Conservation (phyloP, 2,329 filamentous ascomycete species). For the Alternaria triticina region DNA sequence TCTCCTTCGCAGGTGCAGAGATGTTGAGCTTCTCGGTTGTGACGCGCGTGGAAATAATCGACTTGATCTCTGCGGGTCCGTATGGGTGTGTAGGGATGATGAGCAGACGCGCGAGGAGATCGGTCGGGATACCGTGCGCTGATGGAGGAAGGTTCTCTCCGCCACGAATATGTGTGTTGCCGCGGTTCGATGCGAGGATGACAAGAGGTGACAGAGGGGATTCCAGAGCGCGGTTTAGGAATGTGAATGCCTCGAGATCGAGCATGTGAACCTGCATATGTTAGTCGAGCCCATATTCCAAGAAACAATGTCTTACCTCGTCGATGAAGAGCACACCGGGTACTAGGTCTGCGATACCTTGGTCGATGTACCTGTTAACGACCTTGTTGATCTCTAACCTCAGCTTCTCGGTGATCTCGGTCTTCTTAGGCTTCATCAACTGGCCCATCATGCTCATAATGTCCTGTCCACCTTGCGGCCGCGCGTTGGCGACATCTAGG, state of each 20-base stretch:
- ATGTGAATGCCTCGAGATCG: conserved; percentile 98
- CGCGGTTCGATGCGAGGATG: conserved; percentile 95
- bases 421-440: conserved; percentile 99
- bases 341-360: conserved; percentile 96
- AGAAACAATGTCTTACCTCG: conserved; percentile 67
- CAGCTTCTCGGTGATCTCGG: conserved; percentile 98
- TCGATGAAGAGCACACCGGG: conserved; percentile 98
- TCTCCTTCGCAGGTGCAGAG: conserved; percentile 82
- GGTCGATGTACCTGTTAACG: conserved; percentile 98
- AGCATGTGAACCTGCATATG: conserved; percentile 89
- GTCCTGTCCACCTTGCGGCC: conserved; percentile 96
- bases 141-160: conserved; percentile 69
- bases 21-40: conserved; percentile 82
- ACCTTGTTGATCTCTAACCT: conserved; percentile 98
- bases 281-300: conserved; percentile 13
- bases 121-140: conserved; percentile 91
- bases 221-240: conserved; percentile 97
- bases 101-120: conserved; percentile 90
- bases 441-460: conserved; percentile 99
- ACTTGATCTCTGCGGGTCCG: conserved; percentile 85
- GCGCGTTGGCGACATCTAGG: conserved; percentile 91
- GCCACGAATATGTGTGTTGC: conserved; percentile 89
- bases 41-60: conserved; percentile 84
- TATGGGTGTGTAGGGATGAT: conserved; percentile 96
- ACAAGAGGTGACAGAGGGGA: conserved; percentile 94